Evolutionary conservation across 2,329 filamentous ascomycete genomes (phyloP).

Genomic region (Colletotrichum sp.): DNA sequence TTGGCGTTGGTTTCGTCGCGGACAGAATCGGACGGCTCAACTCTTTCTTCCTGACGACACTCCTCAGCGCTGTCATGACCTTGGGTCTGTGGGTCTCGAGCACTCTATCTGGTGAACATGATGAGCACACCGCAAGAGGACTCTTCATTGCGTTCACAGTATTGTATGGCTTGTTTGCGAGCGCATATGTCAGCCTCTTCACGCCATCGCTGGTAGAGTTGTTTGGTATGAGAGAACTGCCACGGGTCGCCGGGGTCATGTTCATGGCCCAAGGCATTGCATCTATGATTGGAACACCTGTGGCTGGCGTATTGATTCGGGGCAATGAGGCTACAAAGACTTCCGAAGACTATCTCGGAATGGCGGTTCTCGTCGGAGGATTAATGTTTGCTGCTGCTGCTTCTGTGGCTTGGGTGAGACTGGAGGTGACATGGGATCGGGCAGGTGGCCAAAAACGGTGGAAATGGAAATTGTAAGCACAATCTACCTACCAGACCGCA

Average conservation of each 20-base stretch:
- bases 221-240: not conserved
- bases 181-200: not conserved
- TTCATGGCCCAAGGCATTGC: not conserved
- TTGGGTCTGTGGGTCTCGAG: not conserved
- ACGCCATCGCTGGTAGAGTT: not conserved
- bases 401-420: not conserved
- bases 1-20: constrained; percentile 39
- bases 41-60: constrained; percentile 14
- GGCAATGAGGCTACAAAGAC: not conserved
- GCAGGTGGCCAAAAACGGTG: not conserved
- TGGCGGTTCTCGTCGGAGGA: not conserved
- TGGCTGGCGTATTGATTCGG: not conserved
- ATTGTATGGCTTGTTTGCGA: not conserved
- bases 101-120: not conserved
- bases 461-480: not conserved
- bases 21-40: constrained; percentile 43
- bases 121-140: not conserved
- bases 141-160: not conserved
- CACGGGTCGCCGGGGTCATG: not conserved
- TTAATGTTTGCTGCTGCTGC: not conserved
- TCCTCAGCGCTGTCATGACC: not conserved
- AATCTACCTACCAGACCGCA: not conserved
- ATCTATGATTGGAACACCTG: not conserved
- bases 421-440: not conserved
- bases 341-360: not conserved